phyloP scores from a whole-genome alignment of 345 rosid genomes.

The Sapria himalayana region DNA sequence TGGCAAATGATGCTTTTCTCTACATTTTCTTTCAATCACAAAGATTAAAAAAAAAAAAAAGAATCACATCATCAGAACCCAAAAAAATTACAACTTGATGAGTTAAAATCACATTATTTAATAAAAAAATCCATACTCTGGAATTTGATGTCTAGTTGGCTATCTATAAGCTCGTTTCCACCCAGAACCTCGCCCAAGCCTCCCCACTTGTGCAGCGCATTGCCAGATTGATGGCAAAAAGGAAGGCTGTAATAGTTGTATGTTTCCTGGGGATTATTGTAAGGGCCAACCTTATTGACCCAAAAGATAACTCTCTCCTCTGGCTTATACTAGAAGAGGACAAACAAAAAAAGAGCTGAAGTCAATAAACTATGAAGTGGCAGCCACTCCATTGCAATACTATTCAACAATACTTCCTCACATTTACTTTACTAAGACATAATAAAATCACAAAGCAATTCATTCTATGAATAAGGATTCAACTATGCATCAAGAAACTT shows the following conservation, averaged over 20 bases:
- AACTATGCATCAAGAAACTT: too few species aligned
- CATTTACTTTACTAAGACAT: too few species aligned
- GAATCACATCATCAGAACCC: neutral
- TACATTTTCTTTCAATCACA: conserved; percentile 29
- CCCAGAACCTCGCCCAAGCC: conserved; percentile 99
- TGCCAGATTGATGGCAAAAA: conserved; percentile 49
- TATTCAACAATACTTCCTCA: too few species aligned
- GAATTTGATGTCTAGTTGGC: conserved; percentile 66
- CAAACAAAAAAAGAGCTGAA: conserved; percentile 5
- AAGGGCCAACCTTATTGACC: conserved; percentile 99
- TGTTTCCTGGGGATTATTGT: conserved; percentile 97
- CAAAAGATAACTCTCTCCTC: conserved; percentile 75
- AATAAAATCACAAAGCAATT: too few species aligned
- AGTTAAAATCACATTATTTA: neutral
- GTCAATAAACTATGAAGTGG: too few species aligned
- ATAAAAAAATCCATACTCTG: conserved; percentile 31
- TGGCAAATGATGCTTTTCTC: conserved; percentile 38
- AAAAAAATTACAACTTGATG: conserved; percentile 2
- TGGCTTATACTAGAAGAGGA: conserved; percentile 42
- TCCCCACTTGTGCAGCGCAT: conserved; percentile 89
- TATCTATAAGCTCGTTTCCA: conserved; percentile 97
- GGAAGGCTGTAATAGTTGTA: conserved; percentile 98
- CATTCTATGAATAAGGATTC: too few species aligned
- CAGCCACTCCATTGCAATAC: too few species aligned
- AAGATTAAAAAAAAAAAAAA: conserved; percentile 2